Conservation (phyloP, 176 grass and related monocot genomes). For the Poa annua region DNA sequence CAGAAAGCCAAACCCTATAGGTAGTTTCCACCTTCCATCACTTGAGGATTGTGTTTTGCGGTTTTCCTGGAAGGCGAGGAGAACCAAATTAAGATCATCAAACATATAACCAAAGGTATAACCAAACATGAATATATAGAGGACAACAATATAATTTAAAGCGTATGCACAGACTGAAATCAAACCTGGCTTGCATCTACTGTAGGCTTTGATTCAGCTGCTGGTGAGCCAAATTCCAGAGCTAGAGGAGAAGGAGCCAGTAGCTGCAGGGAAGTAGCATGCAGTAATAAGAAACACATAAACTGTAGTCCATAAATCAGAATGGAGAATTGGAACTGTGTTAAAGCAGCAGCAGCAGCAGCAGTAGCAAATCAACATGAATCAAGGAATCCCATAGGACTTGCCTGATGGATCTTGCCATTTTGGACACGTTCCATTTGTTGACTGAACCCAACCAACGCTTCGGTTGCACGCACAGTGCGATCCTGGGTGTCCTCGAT, state of each 20-base stretch:
- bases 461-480: conserved; percentile 56
- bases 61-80: conserved; percentile 16
- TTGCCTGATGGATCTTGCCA: conserved; percentile 46
- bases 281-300: background rate
- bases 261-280: conserved; percentile 9
- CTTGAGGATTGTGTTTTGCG: background rate
- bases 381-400: background rate
- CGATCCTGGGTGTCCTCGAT: conserved; percentile 74
- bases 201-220: background rate
- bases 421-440: conserved; percentile 49
- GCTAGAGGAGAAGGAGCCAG: background rate
- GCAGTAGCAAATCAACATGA: background rate
- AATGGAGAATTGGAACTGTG: background rate
- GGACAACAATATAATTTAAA: background rate
- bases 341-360: background rate
- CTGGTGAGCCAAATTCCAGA: background rate
- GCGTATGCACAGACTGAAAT: background rate
- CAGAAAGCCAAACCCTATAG: background rate
- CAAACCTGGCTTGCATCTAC: background rate
- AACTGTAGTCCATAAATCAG: background rate
- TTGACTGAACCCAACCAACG: conserved; percentile 58
- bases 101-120: background rate
- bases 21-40: conserved; percentile 19
- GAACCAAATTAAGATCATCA: background rate
- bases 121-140: background rate